phyloP scores from a whole-genome alignment of 768 basidiomycete species.

The Terana coerulea region DNA sequence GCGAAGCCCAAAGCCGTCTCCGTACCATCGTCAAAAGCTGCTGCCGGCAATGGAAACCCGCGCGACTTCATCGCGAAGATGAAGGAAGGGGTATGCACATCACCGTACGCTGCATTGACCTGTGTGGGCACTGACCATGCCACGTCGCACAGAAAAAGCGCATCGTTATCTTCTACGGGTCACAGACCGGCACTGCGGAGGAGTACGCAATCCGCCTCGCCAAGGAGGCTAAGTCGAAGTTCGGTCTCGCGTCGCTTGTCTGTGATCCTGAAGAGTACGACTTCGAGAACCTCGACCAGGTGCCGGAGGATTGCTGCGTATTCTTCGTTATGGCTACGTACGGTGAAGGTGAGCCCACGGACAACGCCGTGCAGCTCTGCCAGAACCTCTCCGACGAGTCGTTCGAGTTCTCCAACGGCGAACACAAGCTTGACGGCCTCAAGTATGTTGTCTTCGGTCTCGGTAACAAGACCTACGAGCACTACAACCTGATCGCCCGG shows the following conservation, averaged over 20 bases:
- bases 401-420: slow-evolving; percentile 83
- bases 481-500: slow-evolving; percentile 89
- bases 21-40: slow-evolving; percentile 37
- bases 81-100: slow-evolving; percentile 75
- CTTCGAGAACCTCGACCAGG: slow-evolving; percentile 90
- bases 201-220: slow-evolving; percentile 97
- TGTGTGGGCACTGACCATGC: not conserved
- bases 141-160: slow-evolving; percentile 77
- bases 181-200: slow-evolving; percentile 97
- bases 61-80: slow-evolving; percentile 93
- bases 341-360: slow-evolving; percentile 98
- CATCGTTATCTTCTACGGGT: slow-evolving; percentile 95
- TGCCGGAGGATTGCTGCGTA: slow-evolving; percentile 83
- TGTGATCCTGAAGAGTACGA: slow-evolving; percentile 99
- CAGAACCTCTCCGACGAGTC: slow-evolving; percentile 85
- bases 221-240: slow-evolving; percentile 96
- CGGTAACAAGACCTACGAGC: slow-evolving; percentile 92
- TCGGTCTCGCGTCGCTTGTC: slow-evolving; percentile 91
- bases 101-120: slow-evolving; percentile 5
- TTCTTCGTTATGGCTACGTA: slow-evolving; percentile 99
- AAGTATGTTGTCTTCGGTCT: slow-evolving; percentile 95
- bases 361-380: slow-evolving; percentile 94
- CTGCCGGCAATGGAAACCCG: slow-evolving; percentile 76
- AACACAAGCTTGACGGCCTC: slow-evolving; percentile 71
- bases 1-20: slow-evolving; percentile 59